phyloP scores from a whole-genome alignment of 768 basidiomycete species.

The Mycena galopus region DNA sequence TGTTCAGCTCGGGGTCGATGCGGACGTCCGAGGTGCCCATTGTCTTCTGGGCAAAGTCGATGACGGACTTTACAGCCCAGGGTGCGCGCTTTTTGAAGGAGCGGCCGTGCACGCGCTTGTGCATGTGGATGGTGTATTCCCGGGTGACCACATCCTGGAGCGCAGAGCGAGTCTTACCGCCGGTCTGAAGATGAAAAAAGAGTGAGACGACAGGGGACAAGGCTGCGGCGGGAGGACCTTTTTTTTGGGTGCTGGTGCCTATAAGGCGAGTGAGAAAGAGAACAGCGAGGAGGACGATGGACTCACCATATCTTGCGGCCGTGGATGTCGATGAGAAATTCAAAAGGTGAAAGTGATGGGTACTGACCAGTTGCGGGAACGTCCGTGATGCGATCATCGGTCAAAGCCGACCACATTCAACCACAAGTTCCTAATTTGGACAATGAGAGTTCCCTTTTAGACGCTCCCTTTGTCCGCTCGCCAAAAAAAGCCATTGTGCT shows the following conservation, averaged over 20 bases:
- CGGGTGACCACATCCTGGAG: slow-evolving; percentile 98
- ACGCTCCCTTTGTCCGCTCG: neutral
- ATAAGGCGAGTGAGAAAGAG: slow-evolving; percentile 19
- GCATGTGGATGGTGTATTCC: slow-evolving; percentile 98
- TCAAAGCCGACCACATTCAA: no score
- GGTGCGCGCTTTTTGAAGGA: slow-evolving; percentile 99
- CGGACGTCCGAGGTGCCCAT: slow-evolving; percentile 98
- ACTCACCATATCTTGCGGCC: slow-evolving; percentile 80
- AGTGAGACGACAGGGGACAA: slow-evolving; percentile 9
- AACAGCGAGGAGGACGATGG: slow-evolving; percentile 12
- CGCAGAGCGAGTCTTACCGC: slow-evolving; percentile 93
- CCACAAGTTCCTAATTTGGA: no score
- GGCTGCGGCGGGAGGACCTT: slow-evolving; percentile 56
- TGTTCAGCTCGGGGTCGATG: slow-evolving; percentile 96
- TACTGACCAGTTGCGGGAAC: neutral
- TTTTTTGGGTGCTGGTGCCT: slow-evolving; percentile 70
- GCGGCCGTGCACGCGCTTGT: slow-evolving; percentile 93
- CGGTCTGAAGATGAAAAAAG: slow-evolving; percentile 55
- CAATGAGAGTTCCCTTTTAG: no score
- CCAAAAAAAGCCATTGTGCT: neutral
- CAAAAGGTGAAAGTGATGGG: neutral
- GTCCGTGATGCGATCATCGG: neutral
- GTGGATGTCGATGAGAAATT: slow-evolving; percentile 65
- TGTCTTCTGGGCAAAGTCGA: slow-evolving; percentile 90
- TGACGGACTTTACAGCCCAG: slow-evolving; percentile 94